Conservation (phyloP, 176 grass and related monocot genomes). For the Triticum dicoccoides region DNA sequence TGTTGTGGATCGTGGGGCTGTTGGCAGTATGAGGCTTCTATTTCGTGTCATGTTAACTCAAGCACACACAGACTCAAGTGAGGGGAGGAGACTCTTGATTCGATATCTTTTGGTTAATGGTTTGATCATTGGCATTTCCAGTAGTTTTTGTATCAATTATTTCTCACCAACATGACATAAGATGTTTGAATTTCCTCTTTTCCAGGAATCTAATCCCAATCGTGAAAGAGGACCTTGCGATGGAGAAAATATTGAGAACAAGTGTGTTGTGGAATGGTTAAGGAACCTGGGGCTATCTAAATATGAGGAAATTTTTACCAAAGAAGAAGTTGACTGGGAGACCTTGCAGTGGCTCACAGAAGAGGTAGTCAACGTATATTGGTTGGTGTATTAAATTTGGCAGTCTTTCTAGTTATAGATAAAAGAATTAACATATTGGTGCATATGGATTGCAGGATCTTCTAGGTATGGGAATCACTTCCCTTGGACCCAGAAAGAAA, state of each 20-base stretch:
- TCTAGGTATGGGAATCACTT: slow-evolving; percentile 68
- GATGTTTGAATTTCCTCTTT: slow-evolving; percentile 20
- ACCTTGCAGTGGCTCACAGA: slow-evolving; percentile 88
- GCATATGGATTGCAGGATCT: slow-evolving; percentile 65
- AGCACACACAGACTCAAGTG: not conserved
- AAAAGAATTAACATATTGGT: slow-evolving; percentile 30
- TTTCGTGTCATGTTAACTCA: not conserved
- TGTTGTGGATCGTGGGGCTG: not conserved
- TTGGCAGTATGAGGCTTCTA: not conserved
- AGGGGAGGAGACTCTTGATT: not conserved
- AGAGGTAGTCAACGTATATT: slow-evolving; percentile 40
- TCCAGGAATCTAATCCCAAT: slow-evolving; percentile 47
- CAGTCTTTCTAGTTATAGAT: not conserved
- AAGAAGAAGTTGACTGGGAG: slow-evolving; percentile 88
- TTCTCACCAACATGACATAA: not conserved
- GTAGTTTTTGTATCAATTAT: not conserved
- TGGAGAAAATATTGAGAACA: slow-evolving; percentile 43
- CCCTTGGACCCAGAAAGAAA: slow-evolving; percentile 90
- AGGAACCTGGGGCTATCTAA: slow-evolving; percentile 67
- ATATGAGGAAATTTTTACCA: slow-evolving; percentile 78
- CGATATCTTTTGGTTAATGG: not conserved
- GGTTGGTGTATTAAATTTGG: not conserved
- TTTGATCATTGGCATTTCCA: not conserved
- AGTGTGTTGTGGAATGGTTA: slow-evolving; percentile 61
- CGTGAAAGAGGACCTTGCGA: slow-evolving; percentile 36